Evolutionary conservation across 163 green algal genomes (phyloP).

Genomic region (Picocystis sp.): DNA sequence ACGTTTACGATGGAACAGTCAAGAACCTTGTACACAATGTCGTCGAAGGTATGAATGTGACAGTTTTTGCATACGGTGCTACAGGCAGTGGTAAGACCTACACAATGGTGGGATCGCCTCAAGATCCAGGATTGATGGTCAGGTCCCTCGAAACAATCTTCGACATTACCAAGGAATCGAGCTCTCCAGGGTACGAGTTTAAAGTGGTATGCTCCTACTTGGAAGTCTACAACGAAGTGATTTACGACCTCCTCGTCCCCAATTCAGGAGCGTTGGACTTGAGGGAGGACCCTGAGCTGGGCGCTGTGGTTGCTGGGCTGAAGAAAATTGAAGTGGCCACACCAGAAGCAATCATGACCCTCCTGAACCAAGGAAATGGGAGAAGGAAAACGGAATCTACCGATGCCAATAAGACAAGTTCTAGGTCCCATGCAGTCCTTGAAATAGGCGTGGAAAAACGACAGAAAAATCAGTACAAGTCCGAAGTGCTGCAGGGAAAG

Average conservation of each 20-base stretch:
- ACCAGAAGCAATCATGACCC: constrained; percentile 10
- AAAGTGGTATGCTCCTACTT: constrained; percentile 58
- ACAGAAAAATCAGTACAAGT: constrained; percentile 8
- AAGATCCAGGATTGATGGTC: constrained; percentile 64
- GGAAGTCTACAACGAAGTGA: constrained; percentile 74
- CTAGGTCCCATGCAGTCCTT: constrained; percentile 56
- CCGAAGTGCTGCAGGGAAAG: constrained; percentile 30
- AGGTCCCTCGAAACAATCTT: constrained; percentile 54
- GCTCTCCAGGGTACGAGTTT: constrained; percentile 32
- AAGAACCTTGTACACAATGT: constrained; percentile 39
- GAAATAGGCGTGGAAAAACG: constrained; percentile 35
- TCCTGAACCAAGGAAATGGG: constrained; percentile 55
- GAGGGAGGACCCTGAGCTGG: constrained; percentile 50
- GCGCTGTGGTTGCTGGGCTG: constrained; percentile 30
- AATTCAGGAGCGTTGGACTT: constrained; percentile 44
- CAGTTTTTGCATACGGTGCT: constrained; percentile 62
- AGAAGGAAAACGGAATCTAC: constrained; percentile 64
- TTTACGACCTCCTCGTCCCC: constrained; percentile 59
- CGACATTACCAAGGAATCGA: constrained; percentile 23
- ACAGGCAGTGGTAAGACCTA: constrained; percentile 65
- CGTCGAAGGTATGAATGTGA: constrained; percentile 55
- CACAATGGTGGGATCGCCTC: constrained; percentile 53
- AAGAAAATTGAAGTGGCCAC: constrained; percentile 8
- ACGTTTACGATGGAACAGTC: constrained; percentile 51
- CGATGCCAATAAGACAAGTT: constrained; percentile 53